Base-by-base conservation (phyloP, 2,329 filamentous ascomycete genomes). In the Alternaria dauci region DNA sequence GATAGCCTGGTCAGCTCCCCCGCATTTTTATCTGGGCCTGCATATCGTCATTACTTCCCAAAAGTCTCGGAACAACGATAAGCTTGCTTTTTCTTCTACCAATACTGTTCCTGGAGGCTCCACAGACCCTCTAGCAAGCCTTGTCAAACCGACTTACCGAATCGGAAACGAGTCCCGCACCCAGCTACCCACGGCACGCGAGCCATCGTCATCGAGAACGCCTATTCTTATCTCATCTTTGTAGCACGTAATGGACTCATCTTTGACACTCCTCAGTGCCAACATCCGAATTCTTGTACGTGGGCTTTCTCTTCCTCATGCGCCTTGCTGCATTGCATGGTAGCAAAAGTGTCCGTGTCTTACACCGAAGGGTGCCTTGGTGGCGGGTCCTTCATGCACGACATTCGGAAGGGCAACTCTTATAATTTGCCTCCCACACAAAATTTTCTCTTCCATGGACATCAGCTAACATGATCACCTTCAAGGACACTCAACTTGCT, bases 401-500 rank as follows among this genome's bases (percentile, higher is more conserved):
- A 70, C 66, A 66, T 66, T 52, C 61, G 61, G 56, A 65, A 74
- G 65, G 70, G 62, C 69, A 70, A 55, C 65, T 70, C 66, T 76
- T 77, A 73, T 74, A 71, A 64, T 69, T 69, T 58, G 66, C 70
- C 68, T 71, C 66, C 66, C 68, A 63, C 71, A 63, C 65, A 63
- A 30, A 44, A 34, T 23, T 52, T 59, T 66, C 65, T 69, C 61
- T 65, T 63, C 64, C 65, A 61, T 53, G 34, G 58, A 61, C 59
- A 39, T 42, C 66, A 60, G 64, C 75, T 78, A 67, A 78, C 74
- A 77, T 81, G 76, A 68, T 75, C 61, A 63, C 68, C 57, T 71
- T 69, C 38, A 81, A 98, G 95, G 91, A 96, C 73, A 93, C 93
- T 68, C 90, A 89, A 65, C 88, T 97, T 71, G 93, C 89, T 72